Base-by-base conservation (phyloP, 2,329 filamentous ascomycete genomes). In the Dryadomyces sulphureus region DNA sequence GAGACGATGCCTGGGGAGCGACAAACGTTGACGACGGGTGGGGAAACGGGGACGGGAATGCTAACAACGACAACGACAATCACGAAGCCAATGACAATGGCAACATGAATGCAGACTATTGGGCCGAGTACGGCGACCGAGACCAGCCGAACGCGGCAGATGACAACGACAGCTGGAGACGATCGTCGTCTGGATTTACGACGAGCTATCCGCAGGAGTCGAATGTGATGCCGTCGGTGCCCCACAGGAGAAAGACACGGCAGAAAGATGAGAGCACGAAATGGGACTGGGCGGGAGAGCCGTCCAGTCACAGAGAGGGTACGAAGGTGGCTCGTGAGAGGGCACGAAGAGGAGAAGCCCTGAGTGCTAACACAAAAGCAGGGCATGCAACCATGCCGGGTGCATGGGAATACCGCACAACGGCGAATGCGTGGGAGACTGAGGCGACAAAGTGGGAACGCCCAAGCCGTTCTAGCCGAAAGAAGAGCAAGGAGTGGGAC, bases 21-120 rank as follows among this genome's bases (percentile, higher is more conserved):
- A 40, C 38, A 19, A 42, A 47, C 21, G 46, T 49, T 34, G 48
- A 53, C n/a, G 50, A 49, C 21, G 49, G 47, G 38, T 50, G 50
- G 34, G 40, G 34, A n/a, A 39, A 45, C 16, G 43, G 39, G 8
- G 40, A 52, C n/a, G 50, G 45, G 25, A 47, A 46, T 35, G 21
- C 38, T 11, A 30, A 30, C 16, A 43, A 46, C 32, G 30, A 38
- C n/a, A 25, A 38, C 20, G 30, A 38, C 41, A 35, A 43, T 8
- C 2, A 2, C 30, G 7, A 20, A 8, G 7, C 21, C 11, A 16
- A 25, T 8, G 39, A 41, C n/a, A 38, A 44, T 25, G 34, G 24
- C n/a, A 34, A 30, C 32, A 24, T 25, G 14, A 7, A 25, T 8
- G 7, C 11, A 12, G 27, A 32, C 27, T 32, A 43, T 19, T 24